These are phyloP conservation scores for Ceratocystis papillata DNA, from an alignment of 2,329 filamentous ascomycete genomes.

Conservation along the genomic window DNA sequence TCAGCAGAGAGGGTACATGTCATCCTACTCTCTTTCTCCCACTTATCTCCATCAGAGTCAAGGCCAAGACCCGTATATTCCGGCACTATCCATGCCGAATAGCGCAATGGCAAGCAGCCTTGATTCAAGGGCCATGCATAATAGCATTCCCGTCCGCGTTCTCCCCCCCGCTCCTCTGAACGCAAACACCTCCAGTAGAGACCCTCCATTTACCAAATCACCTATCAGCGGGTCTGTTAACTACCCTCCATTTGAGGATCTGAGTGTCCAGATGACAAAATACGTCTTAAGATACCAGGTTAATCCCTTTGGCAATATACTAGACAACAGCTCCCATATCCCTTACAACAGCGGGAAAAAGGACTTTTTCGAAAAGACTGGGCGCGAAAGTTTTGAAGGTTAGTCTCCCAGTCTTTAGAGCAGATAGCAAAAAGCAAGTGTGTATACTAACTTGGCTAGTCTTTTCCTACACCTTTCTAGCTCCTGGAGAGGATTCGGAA, in stretches of 20 bases:
- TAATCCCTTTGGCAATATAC: slow-evolving; percentile 52
- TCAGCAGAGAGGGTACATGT: not conserved
- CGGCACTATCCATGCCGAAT: not conserved
- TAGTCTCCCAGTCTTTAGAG: slow-evolving; percentile 26
- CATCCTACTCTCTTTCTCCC: not conserved
- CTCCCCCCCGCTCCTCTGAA: slow-evolving; percentile 24
- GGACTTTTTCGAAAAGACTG: slow-evolving; percentile 74
- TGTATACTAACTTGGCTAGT: slow-evolving; percentile 39
- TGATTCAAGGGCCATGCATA: not conserved
- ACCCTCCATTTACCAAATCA: slow-evolving; percentile 18
- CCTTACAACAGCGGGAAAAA: slow-evolving; percentile 95
- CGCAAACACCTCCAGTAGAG: not conserved
- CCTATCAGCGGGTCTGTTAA: slow-evolving; percentile 50
- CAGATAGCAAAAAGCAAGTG: not conserved
- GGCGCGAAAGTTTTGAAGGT: slow-evolving; percentile 83
- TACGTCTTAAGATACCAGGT: slow-evolving; percentile 56
- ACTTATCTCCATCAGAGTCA: not conserved
- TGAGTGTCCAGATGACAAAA: slow-evolving; percentile 45
- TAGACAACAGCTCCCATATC: slow-evolving; percentile 59
- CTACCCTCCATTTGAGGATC: slow-evolving; percentile 61
- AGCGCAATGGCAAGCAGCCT: not conserved
- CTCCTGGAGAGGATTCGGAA: slow-evolving; percentile 53
- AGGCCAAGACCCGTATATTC: not conserved
- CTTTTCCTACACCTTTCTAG: slow-evolving; percentile 71
- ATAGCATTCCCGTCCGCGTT: slow-evolving; percentile 28